Evolutionary conservation across 1,139 yeast species (phyloP).

Genomic region (Suhomyces coccinellae): DNA sequence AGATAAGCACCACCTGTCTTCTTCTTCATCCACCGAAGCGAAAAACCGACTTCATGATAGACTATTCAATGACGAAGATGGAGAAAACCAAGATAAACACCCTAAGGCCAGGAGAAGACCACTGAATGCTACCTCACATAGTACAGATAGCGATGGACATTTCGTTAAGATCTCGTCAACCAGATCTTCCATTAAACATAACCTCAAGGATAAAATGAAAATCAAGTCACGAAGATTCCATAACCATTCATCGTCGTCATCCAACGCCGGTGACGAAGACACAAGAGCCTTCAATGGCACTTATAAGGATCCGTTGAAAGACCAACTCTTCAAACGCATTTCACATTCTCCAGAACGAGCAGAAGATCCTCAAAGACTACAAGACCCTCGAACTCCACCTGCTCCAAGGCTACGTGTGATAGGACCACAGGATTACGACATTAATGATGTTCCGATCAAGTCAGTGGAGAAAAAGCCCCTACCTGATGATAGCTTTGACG

Average conservation of each 20-base stretch:
- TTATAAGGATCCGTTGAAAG: conserved; percentile 14
- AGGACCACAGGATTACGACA: conserved; percentile 10
- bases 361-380: background rate
- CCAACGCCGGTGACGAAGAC: conserved; percentile 12
- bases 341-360: conserved; percentile 8
- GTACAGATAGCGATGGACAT: conserved; percentile 13
- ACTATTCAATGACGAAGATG: conserved; percentile 22
- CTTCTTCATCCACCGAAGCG: conserved; percentile 5
- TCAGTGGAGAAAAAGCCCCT: conserved; percentile 7
- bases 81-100: background rate
- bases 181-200: conserved; percentile 9
- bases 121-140: conserved; percentile 9
- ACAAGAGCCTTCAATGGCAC: background rate
- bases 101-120: conserved; percentile 7
- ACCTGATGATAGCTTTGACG: conserved; percentile 1
- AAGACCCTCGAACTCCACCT: conserved; percentile 5
- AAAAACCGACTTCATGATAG: conserved; percentile 31
- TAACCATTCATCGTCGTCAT: conserved; percentile 12
- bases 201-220: conserved; percentile 12
- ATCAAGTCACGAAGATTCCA: conserved; percentile 12
- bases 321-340: conserved; percentile 19
- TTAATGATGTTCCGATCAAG: conserved; percentile 15
- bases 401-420: conserved; percentile 3
- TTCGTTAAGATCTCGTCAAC: conserved; percentile 11
- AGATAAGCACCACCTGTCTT: conserved; percentile 5